phyloP scores from a whole-genome alignment of 2,329 filamentous ascomycete species.

The Leptoxyphium fumago region DNA sequence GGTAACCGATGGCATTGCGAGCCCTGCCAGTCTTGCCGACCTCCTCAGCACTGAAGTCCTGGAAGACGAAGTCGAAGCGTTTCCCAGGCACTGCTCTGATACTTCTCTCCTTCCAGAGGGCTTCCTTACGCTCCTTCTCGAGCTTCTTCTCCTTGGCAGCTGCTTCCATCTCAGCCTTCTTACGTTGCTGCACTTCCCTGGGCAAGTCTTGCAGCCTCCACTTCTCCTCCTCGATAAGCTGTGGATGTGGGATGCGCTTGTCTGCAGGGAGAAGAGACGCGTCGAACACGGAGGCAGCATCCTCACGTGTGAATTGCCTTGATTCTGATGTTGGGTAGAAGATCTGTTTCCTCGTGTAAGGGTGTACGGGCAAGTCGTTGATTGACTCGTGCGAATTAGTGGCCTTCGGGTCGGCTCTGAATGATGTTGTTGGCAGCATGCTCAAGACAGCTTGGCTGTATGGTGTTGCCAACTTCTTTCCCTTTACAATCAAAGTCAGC shows the following conservation, averaged over 20 bases:
- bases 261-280: conserved; percentile 46
- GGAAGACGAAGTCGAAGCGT: conserved; percentile 46
- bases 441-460: conserved; percentile 61
- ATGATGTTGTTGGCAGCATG: conserved; percentile 63
- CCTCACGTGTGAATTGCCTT: conserved; percentile 48
- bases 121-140: conserved; percentile 24
- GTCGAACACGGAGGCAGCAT: conserved; percentile 48
- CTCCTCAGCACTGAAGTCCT: conserved; percentile 41
- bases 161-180: conserved; percentile 26
- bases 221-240: conserved; percentile 37
- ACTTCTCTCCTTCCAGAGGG: conserved; percentile 29
- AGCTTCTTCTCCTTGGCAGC: conserved; percentile 25
- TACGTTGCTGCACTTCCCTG: conserved; percentile 19
- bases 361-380: conserved; percentile 48
- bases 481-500: conserved; percentile 33
- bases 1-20: conserved; percentile 38
- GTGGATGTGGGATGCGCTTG: conserved; percentile 48
- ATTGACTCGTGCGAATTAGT: conserved; percentile 42
- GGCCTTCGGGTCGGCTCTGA: conserved; percentile 23
- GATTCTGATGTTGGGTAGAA: conserved; percentile 52
- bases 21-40: conserved; percentile 41
- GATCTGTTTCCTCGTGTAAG: conserved; percentile 38
- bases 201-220: conserved; percentile 25
- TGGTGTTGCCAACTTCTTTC: conserved; percentile 58
- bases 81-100: conserved; percentile 31